These are phyloP conservation scores for Myriosclerotinia duriaeana DNA, from an alignment of 2,329 filamentous ascomycete species.

Conservation along the genomic window DNA sequence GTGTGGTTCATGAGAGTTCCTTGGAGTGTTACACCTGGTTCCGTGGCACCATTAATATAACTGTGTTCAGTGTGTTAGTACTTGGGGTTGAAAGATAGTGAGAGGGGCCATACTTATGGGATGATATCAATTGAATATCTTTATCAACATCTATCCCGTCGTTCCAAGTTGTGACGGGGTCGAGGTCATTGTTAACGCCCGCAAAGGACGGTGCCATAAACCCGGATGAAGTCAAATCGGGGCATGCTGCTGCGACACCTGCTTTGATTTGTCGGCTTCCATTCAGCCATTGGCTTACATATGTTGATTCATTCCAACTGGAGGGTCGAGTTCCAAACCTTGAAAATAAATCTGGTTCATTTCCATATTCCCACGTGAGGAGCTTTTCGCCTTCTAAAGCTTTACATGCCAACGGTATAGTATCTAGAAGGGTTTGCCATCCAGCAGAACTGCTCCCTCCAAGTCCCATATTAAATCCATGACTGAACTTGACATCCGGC, in stretches of 20 bases:
- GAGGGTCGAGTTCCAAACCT: slow-evolving; percentile 52
- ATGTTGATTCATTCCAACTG: slow-evolving; percentile 54
- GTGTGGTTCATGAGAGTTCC: slow-evolving; percentile 64
- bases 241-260: slow-evolving; percentile 51
- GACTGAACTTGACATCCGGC: slow-evolving; percentile 55
- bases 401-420: slow-evolving; percentile 57
- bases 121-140: slow-evolving; percentile 54
- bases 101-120: slow-evolving; percentile 54
- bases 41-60: slow-evolving; percentile 60
- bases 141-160: slow-evolving; percentile 52
- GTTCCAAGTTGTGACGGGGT: slow-evolving; percentile 52
- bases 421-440: slow-evolving; percentile 53
- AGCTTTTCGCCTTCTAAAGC: slow-evolving; percentile 53
- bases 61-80: slow-evolving; percentile 41
- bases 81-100: background rate
- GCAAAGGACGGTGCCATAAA: slow-evolving; percentile 61
- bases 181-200: slow-evolving; percentile 51
- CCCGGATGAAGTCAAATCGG: slow-evolving; percentile 49
- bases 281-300: slow-evolving; percentile 58
- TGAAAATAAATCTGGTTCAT: slow-evolving; percentile 61
- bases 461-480: slow-evolving; percentile 61
- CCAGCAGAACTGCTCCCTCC: slow-evolving; percentile 52
- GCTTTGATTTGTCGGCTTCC: slow-evolving; percentile 52
- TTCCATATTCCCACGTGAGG: slow-evolving; percentile 62
- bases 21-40: slow-evolving; percentile 61